Evolutionary conservation across 805 yeast species (phyloP), one percentile per base, ranked within the genome.

Genomic region (Saccharomyces mikatae): DNA sequence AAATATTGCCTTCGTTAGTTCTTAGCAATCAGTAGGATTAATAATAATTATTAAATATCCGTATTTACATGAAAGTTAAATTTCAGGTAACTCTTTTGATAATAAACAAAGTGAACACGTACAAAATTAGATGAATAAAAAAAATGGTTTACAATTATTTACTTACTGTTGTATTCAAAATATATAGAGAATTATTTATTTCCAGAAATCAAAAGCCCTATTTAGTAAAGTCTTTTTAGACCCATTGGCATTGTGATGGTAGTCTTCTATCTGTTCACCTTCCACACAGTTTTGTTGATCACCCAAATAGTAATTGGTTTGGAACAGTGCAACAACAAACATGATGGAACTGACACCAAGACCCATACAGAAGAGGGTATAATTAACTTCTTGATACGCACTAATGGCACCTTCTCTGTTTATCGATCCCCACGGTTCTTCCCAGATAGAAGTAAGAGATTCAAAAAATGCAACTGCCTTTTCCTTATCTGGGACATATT

Each of bases 211-310:
- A 36, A 58, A 56, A 10, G 58, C 22, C 46, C 58, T 59, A 30
- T 61, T 59, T 36, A 53, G 47, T 54, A 56, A 44, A 13, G 54
- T 53, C 27, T 52, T 58, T 26, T 60, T 52, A 4, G 56, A 47
- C 24, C 60, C 58, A 31, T 59, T 54, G 27, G 57, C 51, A 14
- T 57, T 56, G 46, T 50, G 46, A 30, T 54, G 53, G 31, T 54
- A 56, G 54, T 52, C 59, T 41, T 58, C 52, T 14, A 48, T 47
- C 22, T 55, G 60, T 8, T 60, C 59, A 41, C 60, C 65, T 56
- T 71, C 73, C 53, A 71, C 62, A 30, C 71, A 70, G 58, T 72
- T 74, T 24, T 72, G 74, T 17, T 62, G 56, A 48, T 72, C 72
- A 48, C 75, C 75, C 50, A 73, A 58, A 55, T 66, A 70, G 60